Conservation (phyloP, 2,329 filamentous ascomycete species). For the Fusarium kyushuense region DNA sequence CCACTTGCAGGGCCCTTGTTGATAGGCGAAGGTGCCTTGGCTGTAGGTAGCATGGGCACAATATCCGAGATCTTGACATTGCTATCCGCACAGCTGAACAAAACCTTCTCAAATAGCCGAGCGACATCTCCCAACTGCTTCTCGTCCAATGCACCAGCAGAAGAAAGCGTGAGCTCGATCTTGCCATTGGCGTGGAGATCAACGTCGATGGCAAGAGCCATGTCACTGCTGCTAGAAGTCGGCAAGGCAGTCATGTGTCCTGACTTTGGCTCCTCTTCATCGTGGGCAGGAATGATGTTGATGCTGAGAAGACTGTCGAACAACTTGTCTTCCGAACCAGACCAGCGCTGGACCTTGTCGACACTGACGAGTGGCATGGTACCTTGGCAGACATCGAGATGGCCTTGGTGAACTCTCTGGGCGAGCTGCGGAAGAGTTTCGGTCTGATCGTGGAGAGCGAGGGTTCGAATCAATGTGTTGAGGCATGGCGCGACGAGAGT, state of each 20-base stretch:
- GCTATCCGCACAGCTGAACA: slow-evolving; percentile 1
- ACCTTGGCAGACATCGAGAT: background rate
- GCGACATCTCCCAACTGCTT: background rate
- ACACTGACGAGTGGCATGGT: slow-evolving; percentile 21
- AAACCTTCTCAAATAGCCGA: slow-evolving; percentile 8
- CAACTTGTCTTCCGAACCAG: slow-evolving; percentile 14
- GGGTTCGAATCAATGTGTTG: slow-evolving; percentile 12
- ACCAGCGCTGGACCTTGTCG: slow-evolving; percentile 22
- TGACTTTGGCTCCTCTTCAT: fast-evolving
- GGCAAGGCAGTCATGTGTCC: slow-evolving; percentile 13
- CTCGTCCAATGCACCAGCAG: background rate
- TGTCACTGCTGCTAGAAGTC: slow-evolving; percentile 17
- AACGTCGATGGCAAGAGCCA: slow-evolving; percentile 23
- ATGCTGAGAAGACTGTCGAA: slow-evolving; percentile 30
- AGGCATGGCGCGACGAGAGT: slow-evolving; percentile 23
- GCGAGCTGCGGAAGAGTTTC: slow-evolving; percentile 7
- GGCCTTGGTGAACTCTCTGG: slow-evolving; percentile 7
- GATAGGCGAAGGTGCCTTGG: fast-evolving
- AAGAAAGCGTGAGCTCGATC: slow-evolving; percentile 10
- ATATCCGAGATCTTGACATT: slow-evolving; percentile 1
- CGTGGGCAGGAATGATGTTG: background rate
- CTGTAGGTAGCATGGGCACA: background rate
- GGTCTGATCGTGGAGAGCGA: background rate
- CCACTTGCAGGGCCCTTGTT: fast-evolving
- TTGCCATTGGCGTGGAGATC: slow-evolving; percentile 21